Percentiles rank a stretch among this genome's conserved stretches.
phyloP scores from a whole-genome alignment of 352 stramenopile species.

The Globisporangium camurandrum region DNA sequence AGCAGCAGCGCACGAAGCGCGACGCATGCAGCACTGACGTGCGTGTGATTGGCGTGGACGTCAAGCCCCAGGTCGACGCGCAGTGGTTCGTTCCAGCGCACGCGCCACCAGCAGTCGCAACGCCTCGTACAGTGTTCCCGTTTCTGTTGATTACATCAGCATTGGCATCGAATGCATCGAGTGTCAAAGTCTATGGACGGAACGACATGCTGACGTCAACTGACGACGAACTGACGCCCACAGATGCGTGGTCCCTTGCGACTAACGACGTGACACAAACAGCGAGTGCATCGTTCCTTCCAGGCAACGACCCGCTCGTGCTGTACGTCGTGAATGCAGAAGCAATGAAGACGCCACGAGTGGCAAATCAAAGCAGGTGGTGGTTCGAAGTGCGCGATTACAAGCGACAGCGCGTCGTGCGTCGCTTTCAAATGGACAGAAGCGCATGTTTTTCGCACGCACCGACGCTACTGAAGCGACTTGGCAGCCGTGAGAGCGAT shows the following conservation, averaged over 20 bases:
- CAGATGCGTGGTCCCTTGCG: constrained; percentile 27
- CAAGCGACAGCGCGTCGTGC: constrained; percentile 14
- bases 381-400: constrained; percentile 38
- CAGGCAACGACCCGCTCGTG: constrained; percentile 5
- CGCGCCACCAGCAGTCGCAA: neutral
- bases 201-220: constrained; percentile 13
- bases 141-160: constrained; percentile 5
- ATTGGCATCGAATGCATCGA: too few relatives aligned
- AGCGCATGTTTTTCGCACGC: neutral
- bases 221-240: constrained; percentile 18
- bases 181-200: constrained; percentile 31
- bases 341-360: neutral
- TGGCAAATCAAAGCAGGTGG: too few relatives aligned
- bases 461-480: constrained; percentile 4
- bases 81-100: constrained; percentile 5
- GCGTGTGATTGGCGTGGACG: constrained; percentile 2
- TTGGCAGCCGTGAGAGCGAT: too few relatives aligned
- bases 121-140: constrained; percentile 6
- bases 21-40: too few relatives aligned
- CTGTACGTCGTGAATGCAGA: constrained; percentile 3
- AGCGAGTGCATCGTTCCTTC: constrained; percentile 2
- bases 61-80: constrained; percentile 10
- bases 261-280: neutral
- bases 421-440: constrained; percentile 19
- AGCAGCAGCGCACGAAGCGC: too few relatives aligned